Conservation (phyloP, 805 yeast species). For the Wickerhamiella parazyma region DNA sequence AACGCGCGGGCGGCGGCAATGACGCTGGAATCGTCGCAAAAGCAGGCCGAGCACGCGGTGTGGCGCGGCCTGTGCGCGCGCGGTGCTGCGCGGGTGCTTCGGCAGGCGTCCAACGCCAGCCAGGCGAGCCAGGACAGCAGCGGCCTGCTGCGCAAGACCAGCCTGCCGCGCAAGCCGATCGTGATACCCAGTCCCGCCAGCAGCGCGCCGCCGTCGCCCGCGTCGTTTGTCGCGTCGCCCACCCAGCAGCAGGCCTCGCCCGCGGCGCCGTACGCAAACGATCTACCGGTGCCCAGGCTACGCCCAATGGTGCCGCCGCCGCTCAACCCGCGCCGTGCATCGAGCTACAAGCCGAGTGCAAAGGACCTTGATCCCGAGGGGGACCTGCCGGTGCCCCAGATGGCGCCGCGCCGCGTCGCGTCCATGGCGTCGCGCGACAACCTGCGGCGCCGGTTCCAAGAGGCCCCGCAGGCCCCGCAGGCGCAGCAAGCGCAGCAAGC, state of each 20-base stretch:
- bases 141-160: neutral
- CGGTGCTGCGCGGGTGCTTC: neutral
- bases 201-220: neutral
- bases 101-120: neutral
- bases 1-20: neutral
- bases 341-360: conserved; percentile 3
- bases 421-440: conserved; percentile 7
- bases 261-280: neutral
- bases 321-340: conserved; percentile 5
- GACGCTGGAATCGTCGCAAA: conserved; percentile 1
- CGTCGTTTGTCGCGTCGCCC: neutral
- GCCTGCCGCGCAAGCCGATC: neutral
- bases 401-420: conserved; percentile 8
- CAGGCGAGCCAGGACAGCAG: neutral
- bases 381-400: conserved; percentile 1
- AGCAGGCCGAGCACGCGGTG: conserved; percentile 6
- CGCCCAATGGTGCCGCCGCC: conserved; percentile 1
- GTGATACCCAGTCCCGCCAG: neutral
- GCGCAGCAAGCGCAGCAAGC: too few relatives aligned
- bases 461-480: too few relatives aligned
- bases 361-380: neutral
- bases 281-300: neutral
- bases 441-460: conserved; percentile 4
- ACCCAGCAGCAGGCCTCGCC: neutral
- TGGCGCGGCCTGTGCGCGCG: neutral